Conservation (phyloP, 345 rosid genomes). For the Salix viminalis region DNA sequence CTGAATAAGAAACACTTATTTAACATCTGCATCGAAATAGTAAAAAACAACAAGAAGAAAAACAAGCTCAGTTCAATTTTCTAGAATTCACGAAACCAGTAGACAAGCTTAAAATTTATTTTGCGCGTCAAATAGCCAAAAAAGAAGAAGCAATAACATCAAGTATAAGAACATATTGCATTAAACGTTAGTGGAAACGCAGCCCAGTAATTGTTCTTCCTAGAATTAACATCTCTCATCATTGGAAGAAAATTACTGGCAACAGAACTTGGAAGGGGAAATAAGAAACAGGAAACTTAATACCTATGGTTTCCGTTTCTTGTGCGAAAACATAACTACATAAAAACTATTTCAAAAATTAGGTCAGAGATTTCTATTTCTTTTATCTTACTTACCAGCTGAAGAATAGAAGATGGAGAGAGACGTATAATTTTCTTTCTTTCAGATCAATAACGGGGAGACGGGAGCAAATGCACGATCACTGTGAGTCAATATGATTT, state of each 20-base stretch:
- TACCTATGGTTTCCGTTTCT: background rate
- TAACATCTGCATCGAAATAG: background rate
- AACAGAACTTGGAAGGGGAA: background rate
- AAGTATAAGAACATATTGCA: background rate
- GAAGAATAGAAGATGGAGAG: background rate
- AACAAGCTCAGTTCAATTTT: background rate
- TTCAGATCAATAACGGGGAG: conserved; percentile 19
- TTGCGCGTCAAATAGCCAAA: background rate
- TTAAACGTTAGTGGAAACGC: background rate
- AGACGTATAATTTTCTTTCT: background rate
- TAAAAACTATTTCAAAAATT: background rate
- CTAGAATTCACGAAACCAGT: background rate
- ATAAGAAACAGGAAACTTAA: background rate
- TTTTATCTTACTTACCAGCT: conserved; percentile 17
- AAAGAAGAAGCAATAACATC: background rate
- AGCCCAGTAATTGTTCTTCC: background rate
- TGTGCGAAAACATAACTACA: background rate
- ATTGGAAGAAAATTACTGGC: background rate
- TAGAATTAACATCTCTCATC: background rate
- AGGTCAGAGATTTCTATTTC: background rate
- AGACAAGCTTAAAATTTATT: background rate
- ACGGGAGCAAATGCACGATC: conserved; percentile 31
- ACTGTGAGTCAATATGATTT: conserved; percentile 53
- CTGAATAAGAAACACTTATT: background rate
- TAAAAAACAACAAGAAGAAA: background rate